These are phyloP conservation scores for Trichoderma sp. DNA, from an alignment of 2,329 filamentous ascomycete genomes.

Conservation along the genomic window DNA sequence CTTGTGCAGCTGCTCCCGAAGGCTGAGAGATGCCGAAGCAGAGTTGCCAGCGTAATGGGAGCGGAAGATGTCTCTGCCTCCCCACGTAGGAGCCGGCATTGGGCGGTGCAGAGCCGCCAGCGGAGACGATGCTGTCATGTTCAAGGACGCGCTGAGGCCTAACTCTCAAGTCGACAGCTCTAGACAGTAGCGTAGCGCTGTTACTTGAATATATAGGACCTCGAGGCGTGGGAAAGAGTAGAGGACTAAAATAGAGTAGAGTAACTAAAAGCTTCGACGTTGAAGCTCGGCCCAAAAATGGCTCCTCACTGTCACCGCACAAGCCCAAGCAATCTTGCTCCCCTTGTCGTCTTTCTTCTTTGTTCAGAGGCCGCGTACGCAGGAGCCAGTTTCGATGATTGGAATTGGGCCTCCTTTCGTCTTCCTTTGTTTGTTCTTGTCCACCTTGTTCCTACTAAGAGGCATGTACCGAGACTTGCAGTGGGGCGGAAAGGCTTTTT, in stretches of 20 bases:
- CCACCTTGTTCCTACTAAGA: conserved; percentile 7
- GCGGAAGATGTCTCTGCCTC: conserved; percentile 50
- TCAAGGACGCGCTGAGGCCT: conserved; percentile 22
- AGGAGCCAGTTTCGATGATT: neutral
- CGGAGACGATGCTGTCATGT: conserved; percentile 91
- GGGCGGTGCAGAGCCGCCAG: conserved; percentile 85
- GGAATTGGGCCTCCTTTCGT: neutral
- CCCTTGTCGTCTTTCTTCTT: neutral
- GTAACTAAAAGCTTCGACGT: conserved; percentile 34
- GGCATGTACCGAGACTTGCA: conserved; percentile 15
- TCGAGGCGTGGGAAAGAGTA: conserved; percentile 1
- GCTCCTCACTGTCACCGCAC: conserved; percentile 13
- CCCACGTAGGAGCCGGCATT: conserved; percentile 60
- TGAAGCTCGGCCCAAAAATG: conserved; percentile 26
- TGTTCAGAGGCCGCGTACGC: conserved; percentile 6
- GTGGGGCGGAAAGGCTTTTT: conserved; percentile 22
- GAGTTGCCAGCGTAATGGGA: conserved; percentile 49
- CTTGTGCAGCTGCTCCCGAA: conserved; percentile 68
- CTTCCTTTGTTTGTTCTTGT: conserved; percentile 16
- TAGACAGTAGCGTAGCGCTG: conserved; percentile 21
- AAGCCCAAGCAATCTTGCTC: conserved; percentile 13
- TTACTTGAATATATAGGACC: conserved; percentile 28
- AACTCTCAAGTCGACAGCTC: neutral
- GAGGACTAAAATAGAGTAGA: conserved; percentile 19
- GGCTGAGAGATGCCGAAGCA: conserved; percentile 65